Conservation (phyloP, 2,329 filamentous ascomycete genomes). For the Ophiostoma australiae region DNA sequence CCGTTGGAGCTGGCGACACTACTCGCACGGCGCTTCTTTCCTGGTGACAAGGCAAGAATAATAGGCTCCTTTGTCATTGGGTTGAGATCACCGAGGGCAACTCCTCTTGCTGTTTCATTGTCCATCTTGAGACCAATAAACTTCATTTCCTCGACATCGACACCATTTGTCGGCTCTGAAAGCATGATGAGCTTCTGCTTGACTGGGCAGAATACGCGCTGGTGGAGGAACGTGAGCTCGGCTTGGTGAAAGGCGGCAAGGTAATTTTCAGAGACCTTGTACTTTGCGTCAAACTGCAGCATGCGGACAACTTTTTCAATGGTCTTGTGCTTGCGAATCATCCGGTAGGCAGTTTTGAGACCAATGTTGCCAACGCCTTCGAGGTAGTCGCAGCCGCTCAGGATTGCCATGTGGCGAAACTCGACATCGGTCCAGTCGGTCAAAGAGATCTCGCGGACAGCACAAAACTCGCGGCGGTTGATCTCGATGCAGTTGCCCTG, state of each 20-base stretch:
- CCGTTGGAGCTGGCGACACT: slow-evolving; percentile 32
- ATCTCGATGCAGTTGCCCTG: slow-evolving; percentile 92
- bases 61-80: slow-evolving; percentile 78
- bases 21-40: slow-evolving; percentile 36
- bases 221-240: slow-evolving; percentile 87
- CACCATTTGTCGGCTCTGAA: slow-evolving; percentile 57
- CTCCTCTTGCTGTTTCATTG: slow-evolving; percentile 61
- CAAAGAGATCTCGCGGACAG: slow-evolving; percentile 80
- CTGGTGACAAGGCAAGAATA: slow-evolving; percentile 39
- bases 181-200: slow-evolving; percentile 68
- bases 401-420: slow-evolving; percentile 91
- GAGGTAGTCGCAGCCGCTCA: slow-evolving; percentile 97
- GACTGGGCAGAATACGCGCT: slow-evolving; percentile 85
- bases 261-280: slow-evolving; percentile 74
- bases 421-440: slow-evolving; percentile 88
- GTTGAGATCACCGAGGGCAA: slow-evolving; percentile 78
- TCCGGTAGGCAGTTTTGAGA: slow-evolving; percentile 85
- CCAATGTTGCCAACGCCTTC: slow-evolving; percentile 78
- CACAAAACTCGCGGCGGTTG: slow-evolving; percentile 80
- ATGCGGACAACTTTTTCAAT: slow-evolving; percentile 77
- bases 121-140: slow-evolving; percentile 76
- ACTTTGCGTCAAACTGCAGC: slow-evolving; percentile 84
- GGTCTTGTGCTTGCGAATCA: slow-evolving; percentile 84
- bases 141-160: slow-evolving; percentile 65
- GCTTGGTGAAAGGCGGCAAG: slow-evolving; percentile 76